Evolutionary conservation across 306 rosid species (phyloP).

Genomic region (apple (Malus domestica)): DNA sequence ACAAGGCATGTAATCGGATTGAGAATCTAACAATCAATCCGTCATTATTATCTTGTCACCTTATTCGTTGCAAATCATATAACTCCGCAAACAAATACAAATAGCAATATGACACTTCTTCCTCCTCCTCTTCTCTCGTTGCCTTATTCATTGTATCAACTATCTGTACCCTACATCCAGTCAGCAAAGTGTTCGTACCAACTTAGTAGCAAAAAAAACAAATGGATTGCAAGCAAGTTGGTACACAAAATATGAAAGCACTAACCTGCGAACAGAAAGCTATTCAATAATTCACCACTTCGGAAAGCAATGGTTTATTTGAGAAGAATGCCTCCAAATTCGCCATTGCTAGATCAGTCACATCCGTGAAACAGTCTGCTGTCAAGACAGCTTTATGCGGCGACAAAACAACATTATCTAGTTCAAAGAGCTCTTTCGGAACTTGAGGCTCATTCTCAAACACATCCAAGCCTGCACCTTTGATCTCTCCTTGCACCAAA

Average conservation of each 20-base stretch:
- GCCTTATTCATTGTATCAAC: background rate
- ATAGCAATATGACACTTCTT: background rate
- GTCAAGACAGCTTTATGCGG: conserved; percentile 41
- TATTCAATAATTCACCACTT: conserved; percentile 2
- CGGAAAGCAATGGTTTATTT: conserved; percentile 29
- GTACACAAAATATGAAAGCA: background rate
- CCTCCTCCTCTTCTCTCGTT: background rate
- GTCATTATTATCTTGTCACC: too few relatives aligned
- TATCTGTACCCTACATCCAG: background rate
- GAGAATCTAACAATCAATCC: background rate
- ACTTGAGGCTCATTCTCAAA: conserved; percentile 53
- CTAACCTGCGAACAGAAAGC: background rate
- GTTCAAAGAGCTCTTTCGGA: conserved; percentile 23
- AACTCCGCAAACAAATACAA: too few relatives aligned
- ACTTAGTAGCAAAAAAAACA: background rate
- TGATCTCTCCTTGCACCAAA: conserved; percentile 29
- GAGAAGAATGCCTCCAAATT: conserved; percentile 54
- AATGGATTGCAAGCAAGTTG: background rate
- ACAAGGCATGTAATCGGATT: background rate
- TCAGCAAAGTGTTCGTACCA: background rate
- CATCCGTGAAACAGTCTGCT: background rate
- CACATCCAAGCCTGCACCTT: conserved; percentile 58
- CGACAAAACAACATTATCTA: conserved; percentile 51
- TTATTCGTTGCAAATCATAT: too few relatives aligned
- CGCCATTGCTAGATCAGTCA: conserved; percentile 10